Evolutionary conservation across 2,329 filamentous ascomycete genomes (phyloP).

Genomic region (Phyllosticta citriasiana): DNA sequence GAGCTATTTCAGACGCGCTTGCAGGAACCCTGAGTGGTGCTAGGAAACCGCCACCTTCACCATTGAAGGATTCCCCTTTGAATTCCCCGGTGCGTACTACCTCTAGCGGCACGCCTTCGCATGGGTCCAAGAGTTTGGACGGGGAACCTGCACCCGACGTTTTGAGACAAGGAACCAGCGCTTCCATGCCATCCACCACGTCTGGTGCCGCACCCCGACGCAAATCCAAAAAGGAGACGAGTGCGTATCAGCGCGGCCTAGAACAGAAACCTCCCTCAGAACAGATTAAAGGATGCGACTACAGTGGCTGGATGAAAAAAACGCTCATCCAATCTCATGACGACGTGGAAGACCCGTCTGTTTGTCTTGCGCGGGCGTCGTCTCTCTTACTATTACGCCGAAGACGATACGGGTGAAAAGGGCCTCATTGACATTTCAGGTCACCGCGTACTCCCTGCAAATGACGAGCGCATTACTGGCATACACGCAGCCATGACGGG

Average conservation of each 20-base stretch:
- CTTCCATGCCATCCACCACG: conserved; percentile 34
- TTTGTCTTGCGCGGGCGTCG: conserved; percentile 89
- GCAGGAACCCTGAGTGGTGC: conserved; percentile 35
- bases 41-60: conserved; percentile 28
- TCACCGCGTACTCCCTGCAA: conserved; percentile 89
- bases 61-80: conserved; percentile 42
- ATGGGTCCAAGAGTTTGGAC: conserved; percentile 61
- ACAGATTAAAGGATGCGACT: conserved; percentile 79
- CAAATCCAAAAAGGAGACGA: conserved; percentile 88
- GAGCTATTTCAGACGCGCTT: conserved; percentile 71
- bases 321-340: conserved; percentile 90
- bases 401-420: conserved; percentile 84
- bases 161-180: conserved; percentile 24
- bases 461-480: conserved; percentile 81
- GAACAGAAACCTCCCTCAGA: conserved; percentile 72
- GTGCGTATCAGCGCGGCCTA: conserved; percentile 81
- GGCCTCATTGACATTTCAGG: conserved; percentile 96
- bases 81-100: conserved; percentile 65
- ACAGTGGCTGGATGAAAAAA: conserved; percentile 99
- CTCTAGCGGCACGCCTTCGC: conserved; percentile 53
- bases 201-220: conserved; percentile 17
- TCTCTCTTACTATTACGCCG: conserved; percentile 91
- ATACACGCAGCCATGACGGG: conserved; percentile 88
- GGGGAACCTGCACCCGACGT: conserved; percentile 42
- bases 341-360: conserved; percentile 93